Evolutionary conservation across 31 red algal genomes (phyloP), one percentile per base, ranked within the genome.

Genomic region (Porphyra umbilicalis): DNA sequence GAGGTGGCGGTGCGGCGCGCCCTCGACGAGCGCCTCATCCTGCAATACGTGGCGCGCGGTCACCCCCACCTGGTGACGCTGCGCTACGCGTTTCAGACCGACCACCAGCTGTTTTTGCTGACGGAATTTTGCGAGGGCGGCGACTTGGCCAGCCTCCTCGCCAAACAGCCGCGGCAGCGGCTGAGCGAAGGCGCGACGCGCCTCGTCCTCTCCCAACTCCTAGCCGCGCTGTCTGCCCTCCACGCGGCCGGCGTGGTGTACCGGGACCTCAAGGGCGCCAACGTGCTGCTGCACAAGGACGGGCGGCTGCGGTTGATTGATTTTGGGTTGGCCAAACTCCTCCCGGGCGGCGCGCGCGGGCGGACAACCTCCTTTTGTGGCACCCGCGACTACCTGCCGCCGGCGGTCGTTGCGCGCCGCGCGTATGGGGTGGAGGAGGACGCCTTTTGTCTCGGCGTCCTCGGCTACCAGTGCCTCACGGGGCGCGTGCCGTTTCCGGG

Each of bases 51-150:
- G 81, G 94, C 92, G 34, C 85, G 82, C 34, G 84, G 91, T 46
- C 91, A 94, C 83, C 94, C 94, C 25, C 93, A 94, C 42, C 91
- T 97, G 74, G 88, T 97, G 33, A 91, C 89, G 68, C 82, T 97
- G 74, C 77, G 87, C 34, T 90, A 90, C 76, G 89, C 94, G 6
- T 97, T 97, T 35, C 94, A 97, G 85, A 94, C 88, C 6, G 81
- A 86, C 6, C 78, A 91, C 34, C 91, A 88, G 25, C 79, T 97
- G 11, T 97, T 89, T 76, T 77, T 97, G 35, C 80, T 97, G 82
- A 97, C 90, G 32, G 94, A 97, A 46, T 94, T 88, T 76, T 97
- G 94, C 79, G 91, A 90, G 36, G 94, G 94, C 34, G 94, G 94
- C 77, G 94, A 97, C 40, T 80, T 97, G 32, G 91, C 88, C 71